phyloP scores from a whole-genome alignment of 1,284 basidiomycete species.

The Tylopilus orsonianus region DNA sequence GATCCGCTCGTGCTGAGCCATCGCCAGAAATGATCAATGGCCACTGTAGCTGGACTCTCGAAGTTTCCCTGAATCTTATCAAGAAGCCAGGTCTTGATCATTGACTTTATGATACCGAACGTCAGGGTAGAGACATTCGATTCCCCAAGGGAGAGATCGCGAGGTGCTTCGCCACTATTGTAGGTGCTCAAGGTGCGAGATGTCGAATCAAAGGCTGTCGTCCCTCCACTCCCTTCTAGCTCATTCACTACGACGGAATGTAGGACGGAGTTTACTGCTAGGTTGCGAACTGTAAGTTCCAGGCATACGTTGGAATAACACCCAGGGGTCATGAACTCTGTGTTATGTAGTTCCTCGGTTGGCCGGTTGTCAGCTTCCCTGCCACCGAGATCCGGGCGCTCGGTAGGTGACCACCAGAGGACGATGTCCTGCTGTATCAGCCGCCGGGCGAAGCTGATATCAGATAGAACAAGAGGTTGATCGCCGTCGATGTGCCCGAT shows the following conservation, averaged over 20 bases:
- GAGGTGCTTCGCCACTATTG: conserved; percentile 71
- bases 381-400: conserved; percentile 93
- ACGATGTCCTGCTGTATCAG: conserved; percentile 87
- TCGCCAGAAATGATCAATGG: conserved; percentile 94
- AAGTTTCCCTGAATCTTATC: conserved; percentile 74
- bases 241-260: conserved; percentile 97
- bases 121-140: conserved; percentile 89
- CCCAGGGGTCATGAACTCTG: conserved; percentile 85
- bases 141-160: conserved; percentile 86
- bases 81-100: conserved; percentile 93
- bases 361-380: conserved; percentile 84
- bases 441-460: conserved; percentile 89
- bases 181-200: conserved; percentile 94
- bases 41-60: conserved; percentile 62
- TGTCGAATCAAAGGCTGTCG: conserved; percentile 91
- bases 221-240: conserved; percentile 89
- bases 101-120: conserved; percentile 82
- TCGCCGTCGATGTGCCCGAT: conserved; percentile 92
- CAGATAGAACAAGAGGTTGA: conserved; percentile 83
- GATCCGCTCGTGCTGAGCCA: conserved; percentile 90
- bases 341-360: conserved; percentile 78
- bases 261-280: conserved; percentile 92
- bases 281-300: conserved; percentile 86
- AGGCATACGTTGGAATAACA: conserved; percentile 93
- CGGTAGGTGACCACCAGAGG: conserved; percentile 94